Evolutionary conservation across 768 basidiomycete species (phyloP), one percentile per base, ranked within the genome.

Genomic region (Leccinum aurantiacum): DNA sequence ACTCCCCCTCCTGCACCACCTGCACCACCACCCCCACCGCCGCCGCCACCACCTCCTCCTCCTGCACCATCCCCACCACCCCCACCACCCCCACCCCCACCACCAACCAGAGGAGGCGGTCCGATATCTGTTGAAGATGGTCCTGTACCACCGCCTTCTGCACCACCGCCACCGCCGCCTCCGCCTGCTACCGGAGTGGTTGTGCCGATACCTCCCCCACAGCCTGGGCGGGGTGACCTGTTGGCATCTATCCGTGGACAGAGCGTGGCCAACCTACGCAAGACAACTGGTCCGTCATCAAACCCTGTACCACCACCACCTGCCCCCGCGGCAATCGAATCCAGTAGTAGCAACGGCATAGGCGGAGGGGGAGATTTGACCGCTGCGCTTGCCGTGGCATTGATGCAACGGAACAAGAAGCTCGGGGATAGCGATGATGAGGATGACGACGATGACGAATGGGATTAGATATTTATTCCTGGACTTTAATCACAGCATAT

Each of bases 371-470:
- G 88, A 0, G 88, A 95, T 74, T 72, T 96, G 60, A 93, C 94
- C 0, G 80, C 85, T 4, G 91, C 93, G 8, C 77, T 97, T 50
- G 95, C 93, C 6, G 89, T 85, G 53, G 94, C 94, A 1, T 74
- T 98, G 62, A 76, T 87, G 66, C 85, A 89, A 71, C 77, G 95
- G 65, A 96, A 91, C 71, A 93, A 90, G 77, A 88, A 91, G 68
- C 76, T 96, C 65, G 93, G 90, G 2, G 92, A 94, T 65, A 91
- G 89, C 67, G 90, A 91, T 65, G 88, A 90, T 53, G 88, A 89
- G 22, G 89, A 90, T 5, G 87, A 87, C 0, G 87, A 89, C 24
- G 86, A 87, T 35, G 87, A 88, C 46, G 86, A 86, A 59, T 89
- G 89, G 70, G 79, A 80, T 60, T 77, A 68, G 59, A 41, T 63